phyloP scores from a whole-genome alignment of 306 rosid species.

The Comarum palustre region DNA sequence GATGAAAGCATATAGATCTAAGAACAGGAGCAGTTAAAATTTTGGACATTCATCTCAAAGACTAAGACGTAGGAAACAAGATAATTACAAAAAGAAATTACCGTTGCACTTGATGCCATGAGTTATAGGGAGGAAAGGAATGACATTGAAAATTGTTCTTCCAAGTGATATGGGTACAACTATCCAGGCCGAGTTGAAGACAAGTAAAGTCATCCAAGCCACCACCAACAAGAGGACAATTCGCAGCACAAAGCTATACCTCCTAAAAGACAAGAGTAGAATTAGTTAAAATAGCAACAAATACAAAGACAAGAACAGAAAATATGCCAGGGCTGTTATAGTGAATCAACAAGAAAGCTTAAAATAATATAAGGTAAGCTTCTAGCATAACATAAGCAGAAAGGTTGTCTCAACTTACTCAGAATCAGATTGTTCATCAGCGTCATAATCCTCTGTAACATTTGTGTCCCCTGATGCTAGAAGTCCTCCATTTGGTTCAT shows the following conservation, averaged over 20 bases:
- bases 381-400: neutral
- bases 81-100: slow-evolving; percentile 26
- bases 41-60: slow-evolving; percentile 9
- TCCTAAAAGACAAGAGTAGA: slow-evolving; percentile 34
- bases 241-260: slow-evolving; percentile 86
- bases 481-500: slow-evolving; percentile 48
- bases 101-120: slow-evolving; percentile 99
- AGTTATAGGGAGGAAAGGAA: slow-evolving; percentile 93
- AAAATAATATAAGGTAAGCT: no score
- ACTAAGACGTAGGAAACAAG: slow-evolving; percentile 10
- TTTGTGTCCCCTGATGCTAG: slow-evolving; percentile 48
- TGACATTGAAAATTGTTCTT: slow-evolving; percentile 74
- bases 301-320: neutral
- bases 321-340: neutral
- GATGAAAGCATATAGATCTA: slow-evolving; percentile 90
- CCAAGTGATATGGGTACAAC: slow-evolving; percentile 92
- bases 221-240: slow-evolving; percentile 86
- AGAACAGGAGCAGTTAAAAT: slow-evolving; percentile 20
- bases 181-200: slow-evolving; percentile 87
- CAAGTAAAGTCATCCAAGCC: slow-evolving; percentile 97
- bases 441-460: slow-evolving; percentile 64
- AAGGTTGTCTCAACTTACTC: slow-evolving; percentile 59
- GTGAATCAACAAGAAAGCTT: no score
- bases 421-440: slow-evolving; percentile 86
- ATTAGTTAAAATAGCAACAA: neutral